Evolutionary conservation across 2,329 filamentous ascomycete genomes (phyloP), one percentile per base, ranked within the genome.

Genomic region (Albophoma yamanashiensis): DNA sequence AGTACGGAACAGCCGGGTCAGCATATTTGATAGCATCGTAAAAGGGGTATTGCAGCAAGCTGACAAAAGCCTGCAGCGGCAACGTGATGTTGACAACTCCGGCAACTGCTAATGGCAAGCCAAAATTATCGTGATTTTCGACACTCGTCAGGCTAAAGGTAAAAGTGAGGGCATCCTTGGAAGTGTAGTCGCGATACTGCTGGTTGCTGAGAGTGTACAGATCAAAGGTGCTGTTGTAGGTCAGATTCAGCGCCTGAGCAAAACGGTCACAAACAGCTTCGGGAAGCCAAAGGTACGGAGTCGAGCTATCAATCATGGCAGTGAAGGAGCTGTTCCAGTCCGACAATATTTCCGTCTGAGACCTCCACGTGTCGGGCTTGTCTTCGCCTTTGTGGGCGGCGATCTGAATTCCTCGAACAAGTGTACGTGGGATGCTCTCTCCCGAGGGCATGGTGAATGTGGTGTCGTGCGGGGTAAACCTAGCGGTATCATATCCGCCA

Each of bases 401-500:
- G 14, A 80, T 74, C 17, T 75, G 76, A 58, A 85, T 79, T 27
- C 79, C 82, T n/a, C 87, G 79, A 27, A 89, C 78, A 22, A 86
- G 73, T 62, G 86, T 79, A 56, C 82, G 77, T 40, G 85, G 82
- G 57, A 83, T 78, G 66, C 84, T 80, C 55, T 79, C 76, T 20
- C 77, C 75, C 52, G 83, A 74, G 43, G 78, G 75, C n/a, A 86
- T 70, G 55, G 74, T 78, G 69, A 91, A 91, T 1, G 76, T 77
- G 15, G 79, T 76, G 59, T 85, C 75, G 68, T 91, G 88, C 1
- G 79, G 73, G 39, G 82, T 75, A 61, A 89, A 84, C 52, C 86
- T 81, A 52, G 82, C 79, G 15, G 77, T 71, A 68, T 91, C 89
- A 67, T 87, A 90, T 36, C 89, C 88, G 27, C 89, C 89, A 12